Base-by-base conservation (phyloP, 805 yeast genomes). In the Ogataea methylovora region DNA sequence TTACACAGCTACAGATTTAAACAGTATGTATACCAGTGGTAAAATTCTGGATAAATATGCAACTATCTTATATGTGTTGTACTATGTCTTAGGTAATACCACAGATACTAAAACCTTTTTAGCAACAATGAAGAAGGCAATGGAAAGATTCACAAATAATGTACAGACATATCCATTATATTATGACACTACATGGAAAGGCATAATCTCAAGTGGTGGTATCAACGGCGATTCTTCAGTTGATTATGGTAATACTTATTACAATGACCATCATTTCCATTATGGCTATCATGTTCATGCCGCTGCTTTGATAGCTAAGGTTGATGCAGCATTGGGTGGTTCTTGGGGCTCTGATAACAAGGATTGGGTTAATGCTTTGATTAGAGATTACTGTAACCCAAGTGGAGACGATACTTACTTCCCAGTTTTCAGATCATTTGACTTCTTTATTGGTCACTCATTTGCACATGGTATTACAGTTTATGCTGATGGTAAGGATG, bases 11-110 rank as follows among this genome's bases (percentile, higher is more conserved):
- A 67, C 64, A 25, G 63, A 70, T 43, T 46, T 67, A 25, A 71
- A 67, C 39, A 68, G 68, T 18, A 69, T 56, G 74, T 87, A 87
- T 58, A 75, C 80, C 20, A 71, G 90, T 10, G 97, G 97, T n/a
- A 88, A 88, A 58, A 67, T 75, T 28, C 63, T 86, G 40, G 94
- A 86, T 45, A 88, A 87, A 60, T 88, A 79, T 61, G 95, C 96
- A 0, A 80, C 84, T 69, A 69, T 88, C 25, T 64, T 85, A 15
- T 80, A 80, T 41, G 84, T 79, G 8, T 69, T 81, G 32, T 73
- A 78, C 37, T 78, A 70, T 42, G 69, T 87, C 16, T 55, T 87
- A 34, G 51, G 71, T 19, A 82, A 86, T 48, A 52, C 61, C 0
- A 56, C 50, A 4, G 56, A 77, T 34, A 70, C 87, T 4, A 46